Percentiles rank a stretch among this genome's conserved stretches.
phyloP scores from a whole-genome alignment of 225 moss, liverwort and hornwort species.

The Marchantia paleacea region DNA sequence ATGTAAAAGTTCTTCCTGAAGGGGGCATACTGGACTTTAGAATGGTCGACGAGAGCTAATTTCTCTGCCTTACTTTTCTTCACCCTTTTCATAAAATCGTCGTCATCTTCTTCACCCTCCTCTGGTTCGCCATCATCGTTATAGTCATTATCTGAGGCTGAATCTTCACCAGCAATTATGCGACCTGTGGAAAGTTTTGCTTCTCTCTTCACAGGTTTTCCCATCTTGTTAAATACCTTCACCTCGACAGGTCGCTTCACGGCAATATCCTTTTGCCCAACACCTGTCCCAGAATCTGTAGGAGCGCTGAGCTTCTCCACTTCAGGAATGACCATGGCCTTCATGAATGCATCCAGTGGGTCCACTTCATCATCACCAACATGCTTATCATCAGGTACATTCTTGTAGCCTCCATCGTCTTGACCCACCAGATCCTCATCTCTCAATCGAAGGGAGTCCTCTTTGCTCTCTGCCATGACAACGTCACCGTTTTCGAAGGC shows the following conservation, averaged over 20 bases:
- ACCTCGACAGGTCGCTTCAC: constrained; percentile 47
- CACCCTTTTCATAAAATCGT: constrained; percentile 96
- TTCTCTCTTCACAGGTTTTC: constrained; percentile 58
- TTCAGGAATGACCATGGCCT: constrained; percentile 86
- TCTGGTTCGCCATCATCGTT: constrained; percentile 77
- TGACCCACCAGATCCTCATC: constrained; percentile 34
- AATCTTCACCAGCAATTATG: constrained; percentile 96
- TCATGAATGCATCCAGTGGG: constrained; percentile 98
- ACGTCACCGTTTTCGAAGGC: constrained; percentile 87
- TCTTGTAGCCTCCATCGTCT: constrained; percentile 38
- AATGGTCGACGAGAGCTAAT: constrained; percentile 86
- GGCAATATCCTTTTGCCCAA: constrained; percentile 24
- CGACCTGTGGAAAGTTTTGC: constrained; percentile 60
- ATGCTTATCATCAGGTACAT: constrained; percentile 31
- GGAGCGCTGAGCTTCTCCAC: constrained; percentile 40
- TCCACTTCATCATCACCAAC: constrained; percentile 83
- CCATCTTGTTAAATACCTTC: constrained; percentile 54
- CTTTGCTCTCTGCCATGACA: constrained; percentile 73
- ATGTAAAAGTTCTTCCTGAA: constrained; percentile 97
- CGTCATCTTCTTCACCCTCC: constrained; percentile 84
- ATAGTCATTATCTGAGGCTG: constrained; percentile 74
- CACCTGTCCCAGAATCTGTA: constrained; percentile 33
- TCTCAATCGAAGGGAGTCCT: constrained; percentile 36
- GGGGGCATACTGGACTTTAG: constrained; percentile 78
- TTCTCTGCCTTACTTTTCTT: constrained; percentile 99